These are phyloP conservation scores for Claviceps sp. DNA, from an alignment of 2,329 filamentous ascomycete genomes.

Conservation along the genomic window DNA sequence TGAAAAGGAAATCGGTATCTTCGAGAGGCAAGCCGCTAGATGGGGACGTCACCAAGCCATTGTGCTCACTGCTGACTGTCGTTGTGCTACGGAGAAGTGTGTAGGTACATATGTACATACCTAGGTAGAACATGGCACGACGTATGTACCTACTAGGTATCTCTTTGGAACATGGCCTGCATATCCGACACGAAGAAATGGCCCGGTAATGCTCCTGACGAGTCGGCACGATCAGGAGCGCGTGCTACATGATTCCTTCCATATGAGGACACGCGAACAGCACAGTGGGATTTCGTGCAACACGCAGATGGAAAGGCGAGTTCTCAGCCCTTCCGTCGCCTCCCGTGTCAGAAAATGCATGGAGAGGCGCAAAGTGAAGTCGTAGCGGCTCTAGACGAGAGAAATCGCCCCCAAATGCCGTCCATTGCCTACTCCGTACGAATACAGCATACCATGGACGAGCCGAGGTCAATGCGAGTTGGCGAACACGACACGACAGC, in stretches of 20 bases:
- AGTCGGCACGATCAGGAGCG: not conserved
- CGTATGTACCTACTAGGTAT: too few relatives aligned
- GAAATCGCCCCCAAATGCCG: too few relatives aligned
- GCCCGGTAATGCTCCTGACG: too few relatives aligned
- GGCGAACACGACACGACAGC: not conserved
- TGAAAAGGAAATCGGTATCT: not conserved
- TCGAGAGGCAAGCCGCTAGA: not conserved
- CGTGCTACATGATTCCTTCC: not conserved
- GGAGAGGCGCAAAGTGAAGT: too few relatives aligned
- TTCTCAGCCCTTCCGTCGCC: too few relatives aligned
- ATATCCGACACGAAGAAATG: too few relatives aligned
- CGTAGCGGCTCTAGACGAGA: not conserved
- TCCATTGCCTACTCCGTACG: not conserved
- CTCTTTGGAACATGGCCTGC: too few relatives aligned
- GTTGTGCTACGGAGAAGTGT: too few relatives aligned
- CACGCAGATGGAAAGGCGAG: not conserved
- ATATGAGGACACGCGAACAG: not conserved
- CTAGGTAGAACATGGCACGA: too few relatives aligned
- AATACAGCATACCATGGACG: not conserved
- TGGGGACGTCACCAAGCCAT: not conserved
- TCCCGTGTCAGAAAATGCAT: too few relatives aligned
- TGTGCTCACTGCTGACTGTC: not conserved
- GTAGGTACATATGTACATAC: too few relatives aligned
- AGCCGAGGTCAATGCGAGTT: not conserved
- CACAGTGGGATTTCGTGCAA: not conserved